phyloP scores from a whole-genome alignment of 371 early-diverging fungal genomes.

The Blakeslea trispora region DNA sequence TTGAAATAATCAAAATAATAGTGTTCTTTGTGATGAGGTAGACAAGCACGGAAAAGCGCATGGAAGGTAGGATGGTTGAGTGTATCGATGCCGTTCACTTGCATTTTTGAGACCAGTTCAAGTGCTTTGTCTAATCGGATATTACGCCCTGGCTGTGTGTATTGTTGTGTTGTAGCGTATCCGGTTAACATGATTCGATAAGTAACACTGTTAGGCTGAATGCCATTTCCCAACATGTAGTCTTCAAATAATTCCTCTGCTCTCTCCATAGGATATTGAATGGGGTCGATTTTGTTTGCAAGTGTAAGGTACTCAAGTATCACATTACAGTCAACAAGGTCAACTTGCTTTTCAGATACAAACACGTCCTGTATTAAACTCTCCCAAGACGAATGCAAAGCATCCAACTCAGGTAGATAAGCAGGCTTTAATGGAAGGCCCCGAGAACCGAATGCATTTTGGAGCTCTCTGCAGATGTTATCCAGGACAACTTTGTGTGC shows the following conservation, averaged over 20 bases:
- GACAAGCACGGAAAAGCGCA: conserved; percentile 40
- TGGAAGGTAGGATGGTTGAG: conserved; percentile 32
- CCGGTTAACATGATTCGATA: conserved; percentile 34
- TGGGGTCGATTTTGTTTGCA: conserved; percentile 40
- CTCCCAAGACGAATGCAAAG: conserved; percentile 30
- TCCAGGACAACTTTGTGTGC: conserved; percentile 27
- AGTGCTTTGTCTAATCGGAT: conserved; percentile 40
- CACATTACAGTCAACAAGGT: conserved; percentile 29
- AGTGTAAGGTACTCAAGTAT: conserved; percentile 35
- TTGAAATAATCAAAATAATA: conserved; percentile 41
- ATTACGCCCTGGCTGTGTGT: conserved; percentile 13
- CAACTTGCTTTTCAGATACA: not conserved
- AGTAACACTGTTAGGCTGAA: conserved; percentile 34
- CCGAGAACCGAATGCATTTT: conserved; percentile 10
- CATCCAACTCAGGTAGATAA: conserved; percentile 11
- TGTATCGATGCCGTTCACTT: conserved; percentile 25
- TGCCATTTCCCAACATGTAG: conserved; percentile 31
- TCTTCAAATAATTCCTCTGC: conserved; percentile 37
- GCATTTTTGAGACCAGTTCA: conserved; percentile 33
- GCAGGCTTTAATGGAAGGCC: conserved; percentile 20
- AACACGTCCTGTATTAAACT: conserved; percentile 17
- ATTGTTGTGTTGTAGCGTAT: conserved; percentile 40
- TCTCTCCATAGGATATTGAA: conserved; percentile 35
- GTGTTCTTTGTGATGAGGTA: conserved; percentile 34
- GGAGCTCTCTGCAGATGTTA: conserved; percentile 6